These are phyloP conservation scores for Lachnellula hyalina DNA, from an alignment of 2,329 filamentous ascomycete genomes.

Conservation along the genomic window DNA sequence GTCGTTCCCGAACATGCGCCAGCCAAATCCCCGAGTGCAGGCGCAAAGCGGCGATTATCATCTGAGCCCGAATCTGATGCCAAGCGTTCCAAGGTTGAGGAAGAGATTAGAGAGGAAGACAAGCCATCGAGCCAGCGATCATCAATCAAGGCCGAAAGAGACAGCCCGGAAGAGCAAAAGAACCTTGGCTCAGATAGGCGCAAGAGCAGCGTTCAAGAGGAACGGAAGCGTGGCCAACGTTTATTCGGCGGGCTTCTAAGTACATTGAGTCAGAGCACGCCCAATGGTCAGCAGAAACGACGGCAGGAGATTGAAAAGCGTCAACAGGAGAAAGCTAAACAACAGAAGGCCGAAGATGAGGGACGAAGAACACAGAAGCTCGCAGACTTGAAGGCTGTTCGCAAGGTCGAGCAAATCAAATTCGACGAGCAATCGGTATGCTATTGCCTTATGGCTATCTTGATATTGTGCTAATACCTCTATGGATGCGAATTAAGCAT, in stretches of 20 bases:
- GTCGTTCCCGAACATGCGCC: slow-evolving; percentile 26
- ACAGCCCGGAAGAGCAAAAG: slow-evolving; percentile 18
- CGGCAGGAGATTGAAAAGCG: slow-evolving; percentile 77
- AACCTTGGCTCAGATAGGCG: slow-evolving; percentile 31
- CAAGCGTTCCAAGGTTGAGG: slow-evolving; percentile 49
- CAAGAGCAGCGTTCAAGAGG: slow-evolving; percentile 54
- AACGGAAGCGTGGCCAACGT: slow-evolving; percentile 77
- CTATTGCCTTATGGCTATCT: slow-evolving; percentile 17
- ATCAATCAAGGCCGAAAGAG: slow-evolving; percentile 13
- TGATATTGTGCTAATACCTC: slow-evolving; percentile 2
- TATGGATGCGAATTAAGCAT: slow-evolving; percentile 61
- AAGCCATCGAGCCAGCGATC: slow-evolving; percentile 7
- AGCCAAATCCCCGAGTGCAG: slow-evolving; percentile 14
- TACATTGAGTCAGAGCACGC: slow-evolving; percentile 63
- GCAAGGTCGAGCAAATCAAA: slow-evolving; percentile 64
- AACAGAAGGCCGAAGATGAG: slow-evolving; percentile 67
- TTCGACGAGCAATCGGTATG: slow-evolving; percentile 75
- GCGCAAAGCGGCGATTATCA: slow-evolving; percentile 43
- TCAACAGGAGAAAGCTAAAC: slow-evolving; percentile 69
- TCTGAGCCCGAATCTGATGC: slow-evolving; percentile 42
- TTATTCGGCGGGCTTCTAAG: slow-evolving; percentile 70
- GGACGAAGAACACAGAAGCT: slow-evolving; percentile 60
- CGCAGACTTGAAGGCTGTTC: slow-evolving; percentile 53
- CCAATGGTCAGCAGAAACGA: slow-evolving; percentile 58
- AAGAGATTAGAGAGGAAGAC: slow-evolving; percentile 14